Base-by-base conservation (phyloP, 352 stramenopile species). In the Phytophthora vignae region DNA sequence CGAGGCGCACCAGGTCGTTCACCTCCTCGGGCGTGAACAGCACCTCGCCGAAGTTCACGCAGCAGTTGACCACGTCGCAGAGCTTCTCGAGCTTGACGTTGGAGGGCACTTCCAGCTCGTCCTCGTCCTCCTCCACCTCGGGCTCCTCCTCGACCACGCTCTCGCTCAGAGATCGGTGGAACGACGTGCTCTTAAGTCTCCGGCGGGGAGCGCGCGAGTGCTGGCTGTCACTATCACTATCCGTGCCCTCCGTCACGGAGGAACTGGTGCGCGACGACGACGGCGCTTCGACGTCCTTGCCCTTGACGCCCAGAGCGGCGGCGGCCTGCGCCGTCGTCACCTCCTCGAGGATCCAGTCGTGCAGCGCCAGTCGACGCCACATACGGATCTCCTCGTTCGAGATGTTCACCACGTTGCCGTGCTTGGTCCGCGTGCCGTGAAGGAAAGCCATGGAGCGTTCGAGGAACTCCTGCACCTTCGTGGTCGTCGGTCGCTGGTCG, bases 331-430 rank as follows among this genome's bases (percentile, higher is more conserved):
- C 55, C 46, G 67, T 76, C 54, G 80, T 84, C 58, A 84, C 77
- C 21, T 92, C 87, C 60, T 94, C 87, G 0, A 79, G 53, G 17
- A 55, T 62, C 87, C 87, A 94, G 64, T 94, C 81, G 54, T 94
- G 87, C 31, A 81, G 61, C 15, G 84, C 85, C 48, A 94, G 73
- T 2, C 87, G 83, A 33, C 87, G 87, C 87, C 87, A 94, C 82
- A 90, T 92, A 44, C 82, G 82, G 65, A 94, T 94, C 71, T 94
- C 87, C 67, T 90, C 87, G 63, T 94, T 94, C 70, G 87, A 89
- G 63, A 94, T 90, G 48, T 77, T 88, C 22, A 91, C 83, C 29
- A 92, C 85, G 52, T 90, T 86, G 42, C 85, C 84, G 40, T 90
- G 87, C 46, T 89, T 88, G 9, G 85, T 92, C 2, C 78, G 78